Evolutionary conservation across 2,329 filamentous ascomycete species (phyloP).

Genomic region (Rhinocladiella similis): DNA sequence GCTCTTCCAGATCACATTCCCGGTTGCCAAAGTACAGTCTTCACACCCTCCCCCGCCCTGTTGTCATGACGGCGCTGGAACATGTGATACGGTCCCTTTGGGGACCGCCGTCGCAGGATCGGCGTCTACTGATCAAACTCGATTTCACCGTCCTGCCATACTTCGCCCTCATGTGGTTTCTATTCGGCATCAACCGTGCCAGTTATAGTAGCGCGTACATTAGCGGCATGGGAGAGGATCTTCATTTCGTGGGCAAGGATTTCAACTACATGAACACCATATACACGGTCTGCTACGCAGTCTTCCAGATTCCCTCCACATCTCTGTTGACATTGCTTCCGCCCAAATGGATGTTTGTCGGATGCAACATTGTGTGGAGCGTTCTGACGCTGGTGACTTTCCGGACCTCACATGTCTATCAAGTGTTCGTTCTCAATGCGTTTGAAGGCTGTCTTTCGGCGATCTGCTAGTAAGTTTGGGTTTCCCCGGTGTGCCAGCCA

Average conservation of each 20-base stretch:
- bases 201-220: slow-evolving; percentile 47
- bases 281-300: slow-evolving; percentile 43
- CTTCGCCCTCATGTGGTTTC: slow-evolving; percentile 50
- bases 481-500: no score
- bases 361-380: slow-evolving; percentile 46
- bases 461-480: slow-evolving; percentile 45
- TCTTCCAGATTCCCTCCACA: slow-evolving; percentile 48
- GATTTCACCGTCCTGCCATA: slow-evolving; percentile 46
- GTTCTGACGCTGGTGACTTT: slow-evolving; percentile 47
- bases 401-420: slow-evolving; percentile 44
- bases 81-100: no score
- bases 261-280: slow-evolving; percentile 44
- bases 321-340: slow-evolving; percentile 39
- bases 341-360: slow-evolving; percentile 46
- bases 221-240: slow-evolving; percentile 43
- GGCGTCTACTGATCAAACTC: slow-evolving; percentile 38
- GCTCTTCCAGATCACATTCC: no score
- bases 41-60: no score
- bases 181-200: slow-evolving; percentile 48
- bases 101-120: no score
- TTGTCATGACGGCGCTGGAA: no score
- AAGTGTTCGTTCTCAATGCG: slow-evolving; percentile 46
- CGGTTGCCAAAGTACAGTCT: no score
- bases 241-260: slow-evolving; percentile 41
- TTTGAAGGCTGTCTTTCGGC: slow-evolving; percentile 48